These are phyloP conservation scores for Eleusine indica DNA, from an alignment of 176 grass and related monocot genomes.

Conservation along the genomic window DNA sequence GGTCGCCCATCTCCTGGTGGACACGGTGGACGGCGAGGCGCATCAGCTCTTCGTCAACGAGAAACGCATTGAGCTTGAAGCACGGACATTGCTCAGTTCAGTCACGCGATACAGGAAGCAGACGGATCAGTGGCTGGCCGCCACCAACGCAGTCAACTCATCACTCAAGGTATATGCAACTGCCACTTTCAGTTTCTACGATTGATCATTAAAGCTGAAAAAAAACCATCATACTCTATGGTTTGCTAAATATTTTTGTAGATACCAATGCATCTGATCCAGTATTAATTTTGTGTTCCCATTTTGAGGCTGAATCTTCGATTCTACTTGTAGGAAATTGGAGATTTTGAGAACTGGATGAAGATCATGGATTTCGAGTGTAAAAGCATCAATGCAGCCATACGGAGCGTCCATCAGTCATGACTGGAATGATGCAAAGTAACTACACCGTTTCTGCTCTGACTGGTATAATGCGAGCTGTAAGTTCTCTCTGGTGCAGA, in stretches of 20 bases:
- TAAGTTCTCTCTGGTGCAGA: not conserved
- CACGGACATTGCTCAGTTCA: conserved; percentile 52
- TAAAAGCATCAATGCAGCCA: conserved; percentile 79
- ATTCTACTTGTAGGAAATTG: no score
- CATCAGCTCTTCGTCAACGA: conserved; percentile 36
- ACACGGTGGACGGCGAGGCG: conserved; percentile 56
- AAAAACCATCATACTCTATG: not conserved
- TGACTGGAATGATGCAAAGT: not conserved
- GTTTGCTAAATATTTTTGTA: not conserved
- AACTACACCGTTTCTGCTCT: not conserved
- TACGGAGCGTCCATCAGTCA: conserved; percentile 27
- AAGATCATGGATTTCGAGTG: conserved; percentile 86
- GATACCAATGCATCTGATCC: no score
- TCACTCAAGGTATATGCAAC: conserved; percentile 57
- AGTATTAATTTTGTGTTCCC: no score
- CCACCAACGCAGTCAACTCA: conserved; percentile 63
- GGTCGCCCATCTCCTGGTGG: conserved; percentile 59
- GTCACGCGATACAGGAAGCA: conserved; percentile 77
- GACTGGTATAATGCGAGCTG: not conserved
- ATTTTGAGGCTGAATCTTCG: not conserved
- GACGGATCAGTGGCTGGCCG: conserved; percentile 75
- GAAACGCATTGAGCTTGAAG: conserved; percentile 63
- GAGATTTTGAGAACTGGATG: conserved; percentile 41
- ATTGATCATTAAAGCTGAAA: not conserved
- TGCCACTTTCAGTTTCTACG: not conserved